phyloP scores from a whole-genome alignment of 768 basidiomycete genomes.

The Pisolithus orientalis region DNA sequence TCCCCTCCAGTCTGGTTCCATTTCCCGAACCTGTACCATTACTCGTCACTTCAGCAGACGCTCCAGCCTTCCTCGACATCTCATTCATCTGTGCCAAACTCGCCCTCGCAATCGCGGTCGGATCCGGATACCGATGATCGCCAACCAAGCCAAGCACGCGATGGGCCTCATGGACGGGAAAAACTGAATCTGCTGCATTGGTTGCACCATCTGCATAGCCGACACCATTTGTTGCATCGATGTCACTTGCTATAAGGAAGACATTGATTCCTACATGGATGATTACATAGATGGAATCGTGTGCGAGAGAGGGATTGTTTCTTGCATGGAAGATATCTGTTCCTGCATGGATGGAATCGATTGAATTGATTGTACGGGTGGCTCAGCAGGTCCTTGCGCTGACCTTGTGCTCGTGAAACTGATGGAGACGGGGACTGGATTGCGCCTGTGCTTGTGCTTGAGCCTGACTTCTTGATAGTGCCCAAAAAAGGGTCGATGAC shows the following conservation, averaged over 20 bases:
- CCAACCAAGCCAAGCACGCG: slow-evolving; percentile 35
- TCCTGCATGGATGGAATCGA: background rate
- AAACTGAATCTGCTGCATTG: slow-evolving; percentile 31
- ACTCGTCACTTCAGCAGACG: slow-evolving; percentile 1
- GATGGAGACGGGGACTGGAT: background rate
- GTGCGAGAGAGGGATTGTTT: too few species aligned
- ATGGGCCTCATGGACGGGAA: slow-evolving; percentile 50
- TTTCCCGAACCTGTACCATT: background rate
- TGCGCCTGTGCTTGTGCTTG: background rate
- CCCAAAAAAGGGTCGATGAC: slow-evolving; percentile 19
- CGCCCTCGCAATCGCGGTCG: slow-evolving; percentile 54
- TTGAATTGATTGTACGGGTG: slow-evolving; percentile 1
- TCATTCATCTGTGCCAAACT: slow-evolving; percentile 76
- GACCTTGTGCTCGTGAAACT: background rate
- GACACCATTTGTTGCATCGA: background rate
- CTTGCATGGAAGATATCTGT: background rate
- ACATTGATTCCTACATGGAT: background rate
- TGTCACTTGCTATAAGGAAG: background rate
- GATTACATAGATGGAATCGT: background rate
- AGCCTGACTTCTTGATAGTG: slow-evolving; percentile 12
- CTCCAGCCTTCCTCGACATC: slow-evolving; percentile 58
- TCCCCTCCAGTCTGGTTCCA: slow-evolving; percentile 1
- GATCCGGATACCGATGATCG: slow-evolving; percentile 35
- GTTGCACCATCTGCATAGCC: background rate
- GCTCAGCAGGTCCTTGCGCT: background rate